A percentile compares a stretch with the other conserved stretches of the same genome.
Conservation (phyloP, 306 rosid species). For the Vicia villosa region DNA sequence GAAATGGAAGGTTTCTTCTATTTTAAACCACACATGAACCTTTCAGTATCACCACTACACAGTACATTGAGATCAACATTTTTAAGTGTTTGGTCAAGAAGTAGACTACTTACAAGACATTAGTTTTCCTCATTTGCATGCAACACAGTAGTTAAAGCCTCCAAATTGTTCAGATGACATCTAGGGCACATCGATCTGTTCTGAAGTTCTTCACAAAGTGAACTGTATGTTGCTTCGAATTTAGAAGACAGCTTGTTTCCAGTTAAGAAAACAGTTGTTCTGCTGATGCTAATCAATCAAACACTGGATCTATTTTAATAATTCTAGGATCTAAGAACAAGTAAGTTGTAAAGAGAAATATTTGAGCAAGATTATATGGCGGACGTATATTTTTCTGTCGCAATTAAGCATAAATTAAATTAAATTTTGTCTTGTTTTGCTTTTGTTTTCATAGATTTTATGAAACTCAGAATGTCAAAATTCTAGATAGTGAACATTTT, state of each 20-base stretch:
- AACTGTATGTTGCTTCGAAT: conserved; percentile 50
- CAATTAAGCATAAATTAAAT: too few species aligned
- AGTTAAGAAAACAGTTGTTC: conserved; percentile 53
- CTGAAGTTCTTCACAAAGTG: conserved; percentile 74
- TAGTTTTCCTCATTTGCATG: conserved; percentile 48
- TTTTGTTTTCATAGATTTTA: neutral
- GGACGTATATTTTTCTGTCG: neutral
- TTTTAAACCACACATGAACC: conserved; percentile 20
- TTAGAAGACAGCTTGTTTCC: conserved; percentile 63
- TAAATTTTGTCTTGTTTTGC: too few species aligned
- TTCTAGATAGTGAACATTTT: conserved; percentile 10
- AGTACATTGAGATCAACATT: conserved; percentile 1
- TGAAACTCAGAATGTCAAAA: conserved; percentile 5
- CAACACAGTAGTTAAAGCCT: conserved; percentile 47
- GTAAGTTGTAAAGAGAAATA: conserved; percentile 28
- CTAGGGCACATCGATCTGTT: conserved; percentile 66
- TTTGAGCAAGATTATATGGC: neutral
- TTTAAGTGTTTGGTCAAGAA: conserved; percentile 23
- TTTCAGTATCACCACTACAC: conserved; percentile 16
- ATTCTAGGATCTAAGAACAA: conserved; percentile 14
- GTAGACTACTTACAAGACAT: conserved; percentile 45
- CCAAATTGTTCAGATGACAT: conserved; percentile 71
- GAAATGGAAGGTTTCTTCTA: conserved; percentile 15
- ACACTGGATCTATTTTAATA: neutral
- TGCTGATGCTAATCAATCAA: conserved; percentile 10